Evolutionary conservation across 805 yeast genomes (phyloP).

Genomic region (Monosporozyma aquatica): DNA sequence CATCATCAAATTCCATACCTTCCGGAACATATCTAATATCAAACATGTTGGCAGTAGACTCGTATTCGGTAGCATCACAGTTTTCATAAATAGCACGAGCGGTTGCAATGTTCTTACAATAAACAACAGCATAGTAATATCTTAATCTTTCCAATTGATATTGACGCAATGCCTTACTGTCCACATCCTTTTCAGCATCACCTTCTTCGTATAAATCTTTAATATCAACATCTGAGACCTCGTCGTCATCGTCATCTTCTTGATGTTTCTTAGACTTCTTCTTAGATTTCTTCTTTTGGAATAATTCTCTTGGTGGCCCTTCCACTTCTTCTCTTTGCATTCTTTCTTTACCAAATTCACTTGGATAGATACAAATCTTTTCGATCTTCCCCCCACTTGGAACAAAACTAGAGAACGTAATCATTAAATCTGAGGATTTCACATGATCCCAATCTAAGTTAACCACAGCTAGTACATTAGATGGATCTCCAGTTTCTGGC

Average conservation of each 20-base stretch:
- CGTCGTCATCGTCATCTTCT: conserved; percentile 34
- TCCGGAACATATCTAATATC: conserved; percentile 91
- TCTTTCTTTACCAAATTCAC: conserved; percentile 87
- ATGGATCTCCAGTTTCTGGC: conserved; percentile 84
- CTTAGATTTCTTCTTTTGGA: conserved; percentile 39
- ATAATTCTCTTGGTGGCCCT: conserved; percentile 87
- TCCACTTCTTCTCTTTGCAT: conserved; percentile 82
- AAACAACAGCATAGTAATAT: conserved; percentile 86
- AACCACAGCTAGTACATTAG: conserved; percentile 77
- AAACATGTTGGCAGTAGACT: conserved; percentile 88
- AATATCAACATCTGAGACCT: conserved; percentile 51
- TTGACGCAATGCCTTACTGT: conserved; percentile 71
- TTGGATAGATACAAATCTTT: conserved; percentile 69
- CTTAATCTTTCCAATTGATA: conserved; percentile 89
- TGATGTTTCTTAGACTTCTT: not conserved
- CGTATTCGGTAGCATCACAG: conserved; percentile 94
- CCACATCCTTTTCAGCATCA: conserved; percentile 75
- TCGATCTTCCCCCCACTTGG: conserved; percentile 64
- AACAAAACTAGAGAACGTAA: conserved; percentile 77
- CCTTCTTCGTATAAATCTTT: conserved; percentile 69
- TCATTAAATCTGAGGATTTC: conserved; percentile 78
- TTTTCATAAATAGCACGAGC: conserved; percentile 69
- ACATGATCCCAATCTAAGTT: conserved; percentile 97
- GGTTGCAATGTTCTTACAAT: conserved; percentile 64
- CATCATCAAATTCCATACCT: conserved; percentile 77